Evolutionary conservation across 192 early-diverging fungal genomes (phyloP), one percentile per base, ranked within the genome.

Genomic region (Gamsiella multidivaricata): DNA sequence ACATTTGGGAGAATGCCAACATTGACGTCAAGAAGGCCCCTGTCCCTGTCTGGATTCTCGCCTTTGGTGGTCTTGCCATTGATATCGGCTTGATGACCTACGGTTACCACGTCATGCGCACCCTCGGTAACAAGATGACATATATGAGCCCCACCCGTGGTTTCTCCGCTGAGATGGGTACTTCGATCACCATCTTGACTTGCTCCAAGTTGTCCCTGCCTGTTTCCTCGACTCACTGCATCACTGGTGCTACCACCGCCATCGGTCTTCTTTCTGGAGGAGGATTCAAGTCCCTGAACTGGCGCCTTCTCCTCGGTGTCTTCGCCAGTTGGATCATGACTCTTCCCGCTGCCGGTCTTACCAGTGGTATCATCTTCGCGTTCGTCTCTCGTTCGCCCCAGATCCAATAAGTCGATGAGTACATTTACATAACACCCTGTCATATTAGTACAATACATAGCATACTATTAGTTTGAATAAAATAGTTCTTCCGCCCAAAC

Each of bases 221-320:
- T 12, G 92, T 95, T 15, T 94, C 93, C 14, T 93, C 93, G 0
- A 94, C 93, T 3, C 93, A 93, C 64, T 95, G 93, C 81, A 91
- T 94, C 41, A 91, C 89, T 37, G 93, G 94, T 51, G 88, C 93
- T 26, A 90, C 92, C 17, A 79, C 88, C 10, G 85, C 83, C 22
- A 88, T 95, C 51, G 94, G 92, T 52, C 85, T 95, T 29, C 89
- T 91, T 53, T 73, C 60, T 26, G 89, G 89, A 33, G 71, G 63
- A 57, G 87, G 75, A 57, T 69, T 82, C 42, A 87, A 82, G 14
- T 86, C 89, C 26, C 64, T 94, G 37, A 94, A 94, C 88, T 95
- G 94, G 94, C 88, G 81, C 61, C 81, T 89, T 45, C 56, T 94
- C 23, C 79, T 72, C n/a, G 84, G 85, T 69, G 85, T 85, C 61